Evolutionary conservation across 768 basidiomycete species (phyloP).

Genomic region (Calocera cornea): DNA sequence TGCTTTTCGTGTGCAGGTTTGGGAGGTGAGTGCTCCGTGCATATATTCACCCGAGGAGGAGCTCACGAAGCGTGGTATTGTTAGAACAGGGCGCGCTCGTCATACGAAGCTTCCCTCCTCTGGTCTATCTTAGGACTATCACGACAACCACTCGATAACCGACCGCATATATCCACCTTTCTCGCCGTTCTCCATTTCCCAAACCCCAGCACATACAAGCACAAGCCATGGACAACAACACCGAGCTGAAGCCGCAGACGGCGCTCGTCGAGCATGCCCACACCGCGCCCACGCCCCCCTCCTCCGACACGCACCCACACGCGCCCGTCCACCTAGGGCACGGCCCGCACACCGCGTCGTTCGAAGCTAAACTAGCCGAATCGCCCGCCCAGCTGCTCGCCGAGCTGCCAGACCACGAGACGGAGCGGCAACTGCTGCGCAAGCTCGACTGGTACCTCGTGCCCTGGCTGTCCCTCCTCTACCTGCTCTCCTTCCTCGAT

Average conservation of each 20-base stretch:
- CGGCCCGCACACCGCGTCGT: background rate
- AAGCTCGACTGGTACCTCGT: constrained; percentile 32
- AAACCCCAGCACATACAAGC: no score
- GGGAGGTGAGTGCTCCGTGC: no score
- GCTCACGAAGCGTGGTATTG: no score
- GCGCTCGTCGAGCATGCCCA: background rate
- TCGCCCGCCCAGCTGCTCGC: background rate
- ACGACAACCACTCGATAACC: no score
- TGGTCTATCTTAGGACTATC: no score
- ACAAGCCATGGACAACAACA: background rate
- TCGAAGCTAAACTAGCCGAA: background rate
- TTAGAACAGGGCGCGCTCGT: no score
- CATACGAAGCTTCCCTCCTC: no score
- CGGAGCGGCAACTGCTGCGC: constrained; percentile 7
- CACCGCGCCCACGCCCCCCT: background rate
- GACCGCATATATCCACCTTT: no score
- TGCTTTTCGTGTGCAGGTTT: no score
- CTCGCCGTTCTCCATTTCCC: no score
- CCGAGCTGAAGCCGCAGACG: background rate
- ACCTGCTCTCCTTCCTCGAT: constrained; percentile 61
- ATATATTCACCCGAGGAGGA: no score
- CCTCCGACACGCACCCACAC: background rate
- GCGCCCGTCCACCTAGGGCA: background rate
- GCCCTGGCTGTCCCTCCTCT: constrained; percentile 68
- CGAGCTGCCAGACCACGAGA: background rate